phyloP scores from a whole-genome alignment of 1,284 basidiomycete genomes.

The Sanghuangporus baumii region DNA sequence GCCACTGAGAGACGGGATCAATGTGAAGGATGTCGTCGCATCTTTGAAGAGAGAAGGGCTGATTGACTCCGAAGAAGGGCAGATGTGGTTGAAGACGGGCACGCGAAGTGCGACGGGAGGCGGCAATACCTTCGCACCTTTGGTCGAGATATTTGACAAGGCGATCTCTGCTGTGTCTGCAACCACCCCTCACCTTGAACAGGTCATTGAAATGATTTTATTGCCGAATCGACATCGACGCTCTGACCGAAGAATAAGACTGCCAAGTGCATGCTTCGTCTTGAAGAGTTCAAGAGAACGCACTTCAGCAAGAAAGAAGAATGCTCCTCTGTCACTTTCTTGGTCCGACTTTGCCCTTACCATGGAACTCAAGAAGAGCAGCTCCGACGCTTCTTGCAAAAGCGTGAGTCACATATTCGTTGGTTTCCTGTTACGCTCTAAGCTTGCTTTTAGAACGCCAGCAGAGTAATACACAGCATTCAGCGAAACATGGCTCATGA shows the following conservation, averaged over 20 bases:
- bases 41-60: neutral
- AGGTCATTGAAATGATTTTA: neutral
- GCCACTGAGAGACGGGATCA: neutral
- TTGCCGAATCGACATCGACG: neutral
- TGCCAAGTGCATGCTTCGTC: neutral
- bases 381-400: neutral
- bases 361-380: neutral
- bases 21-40: neutral
- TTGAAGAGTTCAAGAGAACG: neutral
- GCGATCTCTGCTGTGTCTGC: neutral
- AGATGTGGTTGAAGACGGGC: no score
- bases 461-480: neutral
- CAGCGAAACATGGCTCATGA: conserved; percentile 16
- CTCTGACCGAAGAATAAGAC: neutral
- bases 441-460: neutral
- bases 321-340: neutral
- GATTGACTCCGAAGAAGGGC: no score
- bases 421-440: neutral
- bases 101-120: no score
- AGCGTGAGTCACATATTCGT: neutral
- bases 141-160: neutral
- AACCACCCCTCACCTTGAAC: neutral
- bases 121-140: no score
- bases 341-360: neutral
- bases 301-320: neutral